Conservation (phyloP, 768 basidiomycete genomes). For the Boletus reticulatus region DNA sequence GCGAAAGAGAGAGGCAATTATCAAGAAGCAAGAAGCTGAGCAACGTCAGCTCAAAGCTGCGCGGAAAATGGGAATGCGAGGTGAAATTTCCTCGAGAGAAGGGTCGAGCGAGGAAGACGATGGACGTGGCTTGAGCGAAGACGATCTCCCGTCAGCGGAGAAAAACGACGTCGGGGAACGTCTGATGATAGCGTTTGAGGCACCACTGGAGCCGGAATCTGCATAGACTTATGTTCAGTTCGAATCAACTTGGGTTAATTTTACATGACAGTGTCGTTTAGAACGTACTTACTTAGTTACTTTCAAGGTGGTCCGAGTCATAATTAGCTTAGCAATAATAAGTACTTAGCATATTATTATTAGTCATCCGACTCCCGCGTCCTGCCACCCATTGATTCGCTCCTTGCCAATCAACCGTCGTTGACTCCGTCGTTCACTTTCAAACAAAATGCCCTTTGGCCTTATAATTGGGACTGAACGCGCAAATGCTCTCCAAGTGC, state of each 20-base stretch:
- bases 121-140: background rate
- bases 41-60: conserved; percentile 7
- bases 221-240: conserved; percentile 4
- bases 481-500: conserved; percentile 66
- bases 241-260: background rate
- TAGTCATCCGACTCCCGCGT: conserved; percentile 22
- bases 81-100: background rate
- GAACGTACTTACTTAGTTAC: too few relatives aligned
- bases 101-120: background rate
- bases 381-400: conserved; percentile 20
- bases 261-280: background rate
- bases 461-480: conserved; percentile 79
- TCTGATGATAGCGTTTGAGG: background rate
- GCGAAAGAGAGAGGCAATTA: conserved; percentile 6
- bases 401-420: conserved; percentile 28
- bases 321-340: background rate
- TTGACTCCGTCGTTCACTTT: conserved; percentile 20
- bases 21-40: conserved; percentile 15
- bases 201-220: background rate
- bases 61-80: background rate
- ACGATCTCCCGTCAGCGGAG: background rate
- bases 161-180: background rate
- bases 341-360: conserved; percentile 25
- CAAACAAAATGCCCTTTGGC: conserved; percentile 60
- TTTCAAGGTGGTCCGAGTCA: background rate